Conservation (phyloP, 2,329 filamentous ascomycete species). For the Ceratocystis lukuohia region DNA sequence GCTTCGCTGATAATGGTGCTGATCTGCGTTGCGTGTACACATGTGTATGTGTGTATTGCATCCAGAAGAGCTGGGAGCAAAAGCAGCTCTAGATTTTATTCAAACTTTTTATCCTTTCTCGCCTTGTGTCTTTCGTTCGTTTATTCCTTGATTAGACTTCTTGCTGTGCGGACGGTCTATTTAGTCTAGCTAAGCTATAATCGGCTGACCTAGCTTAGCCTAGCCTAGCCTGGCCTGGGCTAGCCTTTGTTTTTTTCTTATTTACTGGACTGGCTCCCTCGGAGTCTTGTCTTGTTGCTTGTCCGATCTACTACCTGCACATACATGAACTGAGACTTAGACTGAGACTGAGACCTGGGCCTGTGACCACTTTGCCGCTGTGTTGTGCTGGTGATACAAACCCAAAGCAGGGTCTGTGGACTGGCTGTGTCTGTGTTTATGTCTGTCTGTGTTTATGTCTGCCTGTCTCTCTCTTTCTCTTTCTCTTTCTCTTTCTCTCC, state of each 20-base stretch:
- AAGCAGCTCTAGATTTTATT: not conserved
- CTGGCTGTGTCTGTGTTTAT: not conserved
- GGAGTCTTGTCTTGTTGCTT: slow-evolving; percentile 6
- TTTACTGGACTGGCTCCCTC: not conserved
- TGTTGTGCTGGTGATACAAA: slow-evolving; percentile 2
- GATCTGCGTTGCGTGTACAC: not conserved
- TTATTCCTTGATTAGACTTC: not conserved
- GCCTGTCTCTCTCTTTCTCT: too few species aligned
- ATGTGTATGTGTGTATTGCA: not conserved
- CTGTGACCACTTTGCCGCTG: not conserved
- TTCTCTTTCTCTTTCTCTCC: too few species aligned
- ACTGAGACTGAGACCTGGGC: slow-evolving; percentile 2
- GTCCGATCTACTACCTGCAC: not conserved
- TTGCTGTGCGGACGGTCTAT: not conserved
- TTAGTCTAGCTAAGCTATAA: too few species aligned
- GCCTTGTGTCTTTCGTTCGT: not conserved
- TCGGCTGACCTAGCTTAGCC: not conserved
- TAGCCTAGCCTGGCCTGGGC: not conserved
- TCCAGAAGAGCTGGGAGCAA: not conserved
- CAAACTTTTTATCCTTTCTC: not conserved
- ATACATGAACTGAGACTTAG: slow-evolving; percentile 2
- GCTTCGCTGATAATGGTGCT: not conserved
- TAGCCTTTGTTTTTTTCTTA: not conserved
- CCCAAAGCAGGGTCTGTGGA: not conserved
- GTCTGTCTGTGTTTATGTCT: too few species aligned